These are phyloP conservation scores for Hymenoscyphus linearis DNA, from an alignment of 2,329 filamentous ascomycete genomes.

Conservation along the genomic window DNA sequence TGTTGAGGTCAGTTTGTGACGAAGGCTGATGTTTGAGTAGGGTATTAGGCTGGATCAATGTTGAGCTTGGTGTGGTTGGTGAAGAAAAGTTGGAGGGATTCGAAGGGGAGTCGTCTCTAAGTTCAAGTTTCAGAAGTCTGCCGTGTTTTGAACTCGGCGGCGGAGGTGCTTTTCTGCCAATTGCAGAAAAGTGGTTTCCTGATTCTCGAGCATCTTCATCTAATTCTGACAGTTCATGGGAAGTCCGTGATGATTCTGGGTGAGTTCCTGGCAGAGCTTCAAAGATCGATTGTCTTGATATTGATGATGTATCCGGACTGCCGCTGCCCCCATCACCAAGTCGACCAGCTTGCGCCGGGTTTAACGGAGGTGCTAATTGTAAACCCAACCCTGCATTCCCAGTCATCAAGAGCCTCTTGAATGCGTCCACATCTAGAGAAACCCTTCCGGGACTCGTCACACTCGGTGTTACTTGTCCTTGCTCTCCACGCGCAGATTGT, in stretches of 20 bases:
- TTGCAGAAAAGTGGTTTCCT: conserved; percentile 25
- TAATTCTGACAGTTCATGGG: conserved; percentile 53
- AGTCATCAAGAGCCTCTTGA: conserved; percentile 70
- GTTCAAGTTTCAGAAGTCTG: conserved; percentile 58
- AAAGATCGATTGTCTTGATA: conserved; percentile 54
- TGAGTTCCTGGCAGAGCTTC: conserved; percentile 42
- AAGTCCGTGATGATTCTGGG: conserved; percentile 49
- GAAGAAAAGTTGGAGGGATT: conserved; percentile 29
- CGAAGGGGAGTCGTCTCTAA: conserved; percentile 37
- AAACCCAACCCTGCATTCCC: conserved; percentile 48
- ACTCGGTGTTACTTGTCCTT: conserved; percentile 14
- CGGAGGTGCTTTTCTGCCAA: conserved; percentile 61
- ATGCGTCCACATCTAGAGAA: conserved; percentile 70
- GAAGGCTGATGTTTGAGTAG: conserved; percentile 21
- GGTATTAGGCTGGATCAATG: conserved; percentile 3
- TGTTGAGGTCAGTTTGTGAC: conserved; percentile 50
- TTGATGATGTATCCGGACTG: conserved; percentile 53
- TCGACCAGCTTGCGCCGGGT: conserved; percentile 24
- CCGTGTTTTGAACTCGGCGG: conserved; percentile 75
- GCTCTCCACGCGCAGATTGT: conserved; percentile 24
- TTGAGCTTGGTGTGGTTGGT: conserved; percentile 6
- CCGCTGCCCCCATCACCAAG: conserved; percentile 38
- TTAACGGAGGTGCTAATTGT: conserved; percentile 27
- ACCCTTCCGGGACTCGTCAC: conserved; percentile 32
- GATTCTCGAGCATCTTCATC: conserved; percentile 42